Evolutionary conservation across 2,329 filamentous ascomycete genomes (phyloP), one percentile per base, ranked within the genome.

Genomic region (Aspergillus vadensis): DNA sequence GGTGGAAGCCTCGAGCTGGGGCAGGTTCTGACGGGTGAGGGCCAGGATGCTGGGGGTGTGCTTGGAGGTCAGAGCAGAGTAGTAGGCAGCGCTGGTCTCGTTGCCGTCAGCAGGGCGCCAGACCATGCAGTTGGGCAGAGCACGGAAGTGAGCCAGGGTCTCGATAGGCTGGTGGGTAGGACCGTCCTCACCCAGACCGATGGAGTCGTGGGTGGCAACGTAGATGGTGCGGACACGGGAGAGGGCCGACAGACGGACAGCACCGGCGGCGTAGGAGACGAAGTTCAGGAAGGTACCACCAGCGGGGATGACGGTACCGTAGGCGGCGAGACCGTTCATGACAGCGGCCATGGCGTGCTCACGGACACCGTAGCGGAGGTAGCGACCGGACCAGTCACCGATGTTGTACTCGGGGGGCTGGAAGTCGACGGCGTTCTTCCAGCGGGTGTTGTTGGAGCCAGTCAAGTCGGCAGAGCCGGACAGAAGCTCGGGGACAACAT

Each of bases 161-260:
- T 99, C 95, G 71, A 99, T 97, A 79, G 95, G 95, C 86, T 99
- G 95, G 83, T 99, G 95, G 60, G 95, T 99, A 70, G 95, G 94
- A 66, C 95, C 95, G 76, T 99, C 95, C 84, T 99, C 95, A 81
- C 95, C 95, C 70, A 98, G 91, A 85, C 95, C 95, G 73, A 99
- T 99, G 68, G 94, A 97, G 86, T 98, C 94, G 86, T 98, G 94
- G 70, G 94, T 98, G 74, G 95, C 94, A 71, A 98, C 86, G 89
- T 95, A 96, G 84, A 99, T 93, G 76, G 88, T 85, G 73, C 94
- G 94, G 78, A 93, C 86, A 80, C 91, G 93, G 50, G 93, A 96
- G 70, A 99, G 87, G 43, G 95, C 88, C 39, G 93, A 97, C 63
- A 99, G 88, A 81, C 95, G 94, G 76, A 98, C 90, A 73, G 95